Evolutionary conservation across 257 asterid species (phyloP).

Genomic region (Eustoma russellianum): DNA sequence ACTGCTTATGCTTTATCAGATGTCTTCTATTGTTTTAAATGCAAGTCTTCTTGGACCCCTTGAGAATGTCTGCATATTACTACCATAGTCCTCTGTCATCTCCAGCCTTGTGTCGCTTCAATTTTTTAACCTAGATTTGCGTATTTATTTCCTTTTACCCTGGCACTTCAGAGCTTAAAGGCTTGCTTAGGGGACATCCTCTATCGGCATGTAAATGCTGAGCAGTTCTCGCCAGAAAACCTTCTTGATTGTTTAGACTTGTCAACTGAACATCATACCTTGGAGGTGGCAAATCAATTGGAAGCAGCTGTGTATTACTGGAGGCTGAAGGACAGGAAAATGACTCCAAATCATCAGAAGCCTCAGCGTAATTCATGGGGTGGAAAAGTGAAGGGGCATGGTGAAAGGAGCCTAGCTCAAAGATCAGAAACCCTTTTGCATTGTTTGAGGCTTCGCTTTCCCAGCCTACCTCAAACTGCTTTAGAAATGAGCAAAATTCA

Average conservation of each 20-base stretch:
- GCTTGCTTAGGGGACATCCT: conserved; percentile 80
- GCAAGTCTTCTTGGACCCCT: too few species aligned
- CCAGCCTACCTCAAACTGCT: conserved; percentile 96
- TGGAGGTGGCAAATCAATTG: conserved; percentile 71
- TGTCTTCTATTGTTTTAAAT: too few species aligned
- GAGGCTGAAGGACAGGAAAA: conserved; percentile 70
- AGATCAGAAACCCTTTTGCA: conserved; percentile 77
- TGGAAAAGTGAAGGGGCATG: conserved; percentile 79
- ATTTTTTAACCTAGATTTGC: background rate
- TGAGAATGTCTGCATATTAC: background rate
- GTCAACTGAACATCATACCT: conserved; percentile 81
- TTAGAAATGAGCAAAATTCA: conserved; percentile 94
- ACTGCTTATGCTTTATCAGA: too few species aligned
- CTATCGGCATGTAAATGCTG: conserved; percentile 74
- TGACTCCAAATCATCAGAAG: conserved; percentile 41
- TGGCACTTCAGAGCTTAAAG: conserved; percentile 65
- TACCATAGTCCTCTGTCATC: background rate
- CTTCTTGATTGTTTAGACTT: conserved; percentile 85
- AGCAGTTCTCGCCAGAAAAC: conserved; percentile 77
- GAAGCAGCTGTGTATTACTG: conserved; percentile 91
- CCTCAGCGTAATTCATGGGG: conserved; percentile 63
- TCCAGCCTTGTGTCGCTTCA: background rate
- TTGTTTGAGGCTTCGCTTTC: conserved; percentile 65
- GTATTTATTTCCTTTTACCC: conserved; percentile 7
- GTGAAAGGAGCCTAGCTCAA: conserved; percentile 64